Evolutionary conservation across 768 basidiomycete genomes (phyloP).

Genomic region (Mycena galericulata): DNA sequence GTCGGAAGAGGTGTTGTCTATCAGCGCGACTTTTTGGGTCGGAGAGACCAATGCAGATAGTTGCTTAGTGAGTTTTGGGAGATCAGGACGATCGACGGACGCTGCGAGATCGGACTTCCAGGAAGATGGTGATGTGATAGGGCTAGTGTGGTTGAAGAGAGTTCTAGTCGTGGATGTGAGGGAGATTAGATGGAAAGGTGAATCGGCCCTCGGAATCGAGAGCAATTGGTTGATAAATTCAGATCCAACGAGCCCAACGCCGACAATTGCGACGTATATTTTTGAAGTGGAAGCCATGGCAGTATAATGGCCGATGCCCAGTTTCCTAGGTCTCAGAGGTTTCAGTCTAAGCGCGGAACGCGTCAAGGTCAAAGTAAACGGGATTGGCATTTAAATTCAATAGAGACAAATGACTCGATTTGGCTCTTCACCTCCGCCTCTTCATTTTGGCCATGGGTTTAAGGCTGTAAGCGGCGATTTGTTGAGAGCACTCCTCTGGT

Average conservation of each 20-base stretch:
- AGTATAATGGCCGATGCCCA: not conserved
- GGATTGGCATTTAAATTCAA: not conserved
- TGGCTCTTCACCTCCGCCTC: too few relatives aligned
- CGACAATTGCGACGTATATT: slow-evolving; percentile 82
- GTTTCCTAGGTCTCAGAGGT: not conserved
- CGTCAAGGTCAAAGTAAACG: not conserved
- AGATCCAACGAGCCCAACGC: slow-evolving; percentile 92
- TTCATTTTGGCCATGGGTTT: too few relatives aligned
- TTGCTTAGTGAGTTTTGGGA: slow-evolving; percentile 53
- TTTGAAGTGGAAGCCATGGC: slow-evolving; percentile 26
- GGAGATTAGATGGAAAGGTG: slow-evolving; percentile 74
- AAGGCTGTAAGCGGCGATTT: too few relatives aligned
- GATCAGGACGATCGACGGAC: slow-evolving; percentile 58
- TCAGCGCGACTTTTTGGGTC: slow-evolving; percentile 71
- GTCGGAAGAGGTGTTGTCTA: slow-evolving; percentile 95
- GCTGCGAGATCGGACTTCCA: slow-evolving; percentile 62
- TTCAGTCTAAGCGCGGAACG: not conserved
- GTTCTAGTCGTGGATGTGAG: slow-evolving; percentile 76
- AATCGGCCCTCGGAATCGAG: slow-evolving; percentile 65
- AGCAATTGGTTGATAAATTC: slow-evolving; percentile 88
- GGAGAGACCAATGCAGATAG: slow-evolving; percentile 59
- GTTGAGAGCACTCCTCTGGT: too few relatives aligned
- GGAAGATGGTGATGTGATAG: slow-evolving; percentile 53
- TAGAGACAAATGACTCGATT: not conserved
- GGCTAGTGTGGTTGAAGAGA: slow-evolving; percentile 63